Base-by-base conservation (phyloP, 2,329 filamentous ascomycete species). In the Aspergillus floridensis region DNA sequence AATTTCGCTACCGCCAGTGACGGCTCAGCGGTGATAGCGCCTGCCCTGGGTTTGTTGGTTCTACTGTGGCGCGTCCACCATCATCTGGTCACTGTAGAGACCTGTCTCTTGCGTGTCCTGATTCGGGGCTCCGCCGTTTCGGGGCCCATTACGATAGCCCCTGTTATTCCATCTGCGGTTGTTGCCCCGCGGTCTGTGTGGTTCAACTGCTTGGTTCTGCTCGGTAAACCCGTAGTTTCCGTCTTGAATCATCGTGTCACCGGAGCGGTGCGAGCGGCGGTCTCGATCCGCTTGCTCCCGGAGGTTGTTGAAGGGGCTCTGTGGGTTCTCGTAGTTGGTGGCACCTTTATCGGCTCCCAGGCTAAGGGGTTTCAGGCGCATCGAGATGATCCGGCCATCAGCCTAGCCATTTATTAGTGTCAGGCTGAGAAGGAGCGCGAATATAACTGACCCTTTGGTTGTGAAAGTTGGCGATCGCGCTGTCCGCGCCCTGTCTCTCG, bases 391-490 rank as follows among this genome's bases (percentile, higher is more conserved):
- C 58, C 84, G 79, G 32, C 85, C 86, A 67, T 88, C 86, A 29
- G 86, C 86, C 83, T 81, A 47, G 35, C 66, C 65, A 65, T 65
- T 60, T 58, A 57, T 72, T 61, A 71, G 68, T 58, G 60, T 48
- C 6, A 2, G 19, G 14, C 16, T 47, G 3, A 24, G 21, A 48
- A 31, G n/a, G 8, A 12, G 26, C 6, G 12, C 31, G 21, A 22
- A 6, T 4, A 16, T 32, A 16, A 35, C 76, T 55, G 68, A 86
- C 84, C 79, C 82, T 85, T 68, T 87, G 84, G 63, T 84, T 83
- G 73, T 88, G 84, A 75, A 87, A 88, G 35, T 80, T 86, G 41
- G 79, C 79, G 63, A 88, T 82, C 41, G 86, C 81, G 55, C 80
- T 82, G 61, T 88, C 83, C 1, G 86, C 86, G 22, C 80, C 80